Evolutionary conservation across 2,329 filamentous ascomycete genomes (phyloP).

Genomic region (Aureobasidium pullulans): DNA sequence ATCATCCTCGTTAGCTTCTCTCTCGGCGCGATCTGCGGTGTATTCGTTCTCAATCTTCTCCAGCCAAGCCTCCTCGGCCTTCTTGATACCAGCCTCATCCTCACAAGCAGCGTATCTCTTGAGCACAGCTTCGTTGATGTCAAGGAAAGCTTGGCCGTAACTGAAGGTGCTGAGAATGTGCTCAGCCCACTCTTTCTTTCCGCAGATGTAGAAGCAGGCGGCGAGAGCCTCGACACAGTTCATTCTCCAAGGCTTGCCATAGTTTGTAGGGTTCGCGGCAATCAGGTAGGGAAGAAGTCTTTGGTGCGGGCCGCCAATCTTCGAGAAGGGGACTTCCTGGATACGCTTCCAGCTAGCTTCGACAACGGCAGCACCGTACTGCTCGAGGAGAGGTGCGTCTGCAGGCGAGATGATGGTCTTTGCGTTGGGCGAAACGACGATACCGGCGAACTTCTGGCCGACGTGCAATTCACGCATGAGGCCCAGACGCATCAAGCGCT

Average conservation of each 20-base stretch:
- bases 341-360: conserved; percentile 96
- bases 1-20: conserved; percentile 56
- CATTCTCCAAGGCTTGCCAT: conserved; percentile 87
- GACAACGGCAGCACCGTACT: conserved; percentile 88
- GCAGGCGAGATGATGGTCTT: conserved; percentile 78
- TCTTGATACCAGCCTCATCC: conserved; percentile 75
- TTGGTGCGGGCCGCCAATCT: conserved; percentile 90
- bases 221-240: conserved; percentile 96
- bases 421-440: conserved; percentile 93
- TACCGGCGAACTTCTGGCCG: conserved; percentile 83
- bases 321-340: conserved; percentile 80
- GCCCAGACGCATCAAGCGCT: conserved; percentile 84
- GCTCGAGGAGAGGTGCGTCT: conserved; percentile 72
- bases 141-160: conserved; percentile 80
- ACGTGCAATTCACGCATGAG: conserved; percentile 89
- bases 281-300: conserved; percentile 88
- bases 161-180: conserved; percentile 76
- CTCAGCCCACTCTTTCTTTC: conserved; percentile 83
- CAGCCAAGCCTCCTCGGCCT: conserved; percentile 80
- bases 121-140: conserved; percentile 79
- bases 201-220: conserved; percentile 88
- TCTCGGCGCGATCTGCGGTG: conserved; percentile 63
- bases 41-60: conserved; percentile 85
- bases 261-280: conserved; percentile 94
- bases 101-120: conserved; percentile 78